Percentiles rank a stretch among this genome's conserved stretches.
Conservation (phyloP, 768 basidiomycete species). For the Hemileccinum rubropunctum region DNA sequence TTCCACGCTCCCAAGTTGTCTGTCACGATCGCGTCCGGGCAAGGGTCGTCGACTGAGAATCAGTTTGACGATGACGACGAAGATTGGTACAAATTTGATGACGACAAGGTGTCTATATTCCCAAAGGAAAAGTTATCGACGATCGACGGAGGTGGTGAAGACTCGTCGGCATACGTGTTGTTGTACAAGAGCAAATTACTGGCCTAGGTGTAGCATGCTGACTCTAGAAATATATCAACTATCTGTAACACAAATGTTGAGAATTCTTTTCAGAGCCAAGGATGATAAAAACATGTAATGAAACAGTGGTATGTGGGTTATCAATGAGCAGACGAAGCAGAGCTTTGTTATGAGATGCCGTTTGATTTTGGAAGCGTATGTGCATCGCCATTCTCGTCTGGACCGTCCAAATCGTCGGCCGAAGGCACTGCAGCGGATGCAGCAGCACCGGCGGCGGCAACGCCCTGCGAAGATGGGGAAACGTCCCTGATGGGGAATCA, state of each 20-base stretch:
- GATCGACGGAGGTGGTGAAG: constrained; percentile 91
- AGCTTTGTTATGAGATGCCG: constrained; percentile 17
- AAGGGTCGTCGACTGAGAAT: constrained; percentile 13
- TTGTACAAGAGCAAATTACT: constrained; percentile 69
- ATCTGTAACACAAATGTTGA: constrained; percentile 11
- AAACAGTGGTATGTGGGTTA: constrained; percentile 15
- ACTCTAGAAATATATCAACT: constrained; percentile 13
- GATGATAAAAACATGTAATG: constrained; percentile 3
- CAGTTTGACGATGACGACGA: constrained; percentile 57
- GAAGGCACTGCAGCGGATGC: constrained; percentile 74
- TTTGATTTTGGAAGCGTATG: constrained; percentile 21
- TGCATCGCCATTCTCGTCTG: constrained; percentile 29
- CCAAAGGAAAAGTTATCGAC: constrained; percentile 78
- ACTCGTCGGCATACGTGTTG: constrained; percentile 86
- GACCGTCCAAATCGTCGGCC: constrained; percentile 59
- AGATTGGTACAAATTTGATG: constrained; percentile 96
- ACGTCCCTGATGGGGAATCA: constrained; percentile 53
- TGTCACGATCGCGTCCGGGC: background rate
- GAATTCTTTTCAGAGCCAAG: constrained; percentile 4
- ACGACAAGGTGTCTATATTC: constrained; percentile 89
- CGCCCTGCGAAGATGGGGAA: constrained; percentile 44
- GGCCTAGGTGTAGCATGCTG: constrained; percentile 22
- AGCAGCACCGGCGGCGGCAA: constrained; percentile 55
- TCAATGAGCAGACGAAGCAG: background rate
- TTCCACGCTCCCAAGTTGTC: constrained; percentile 42